A percentile compares a stretch with the other conserved stretches of the same genome.
Evolutionary conservation across 1,139 yeast species (phyloP).

Genomic region (Pichia inconspicua): DNA sequence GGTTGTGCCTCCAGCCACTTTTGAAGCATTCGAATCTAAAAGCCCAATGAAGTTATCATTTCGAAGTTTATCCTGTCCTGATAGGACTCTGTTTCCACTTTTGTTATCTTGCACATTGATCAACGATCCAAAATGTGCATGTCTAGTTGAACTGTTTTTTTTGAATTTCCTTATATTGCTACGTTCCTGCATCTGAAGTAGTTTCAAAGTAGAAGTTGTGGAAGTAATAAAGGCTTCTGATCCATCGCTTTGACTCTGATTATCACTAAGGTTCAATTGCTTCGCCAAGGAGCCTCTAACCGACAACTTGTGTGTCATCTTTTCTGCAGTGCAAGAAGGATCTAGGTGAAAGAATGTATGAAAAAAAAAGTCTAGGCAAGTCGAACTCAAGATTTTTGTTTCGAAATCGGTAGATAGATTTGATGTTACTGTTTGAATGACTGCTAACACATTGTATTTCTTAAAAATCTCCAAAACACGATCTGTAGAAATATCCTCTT

Average conservation of each 20-base stretch:
- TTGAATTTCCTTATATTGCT: slow-evolving; percentile 48
- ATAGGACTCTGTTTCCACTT: slow-evolving; percentile 53
- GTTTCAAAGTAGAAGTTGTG: slow-evolving; percentile 2
- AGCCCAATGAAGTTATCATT: slow-evolving; percentile 20
- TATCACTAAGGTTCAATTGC: slow-evolving; percentile 4
- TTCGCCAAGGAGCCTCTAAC: not conserved
- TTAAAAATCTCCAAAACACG: slow-evolving; percentile 51
- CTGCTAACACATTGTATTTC: slow-evolving; percentile 62
- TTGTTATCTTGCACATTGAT: slow-evolving; percentile 53
- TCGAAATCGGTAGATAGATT: slow-evolving; percentile 61
- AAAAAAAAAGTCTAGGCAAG: slow-evolving; percentile 64
- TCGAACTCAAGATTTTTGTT: slow-evolving; percentile 49
- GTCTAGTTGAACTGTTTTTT: slow-evolving; percentile 62
- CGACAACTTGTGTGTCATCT: not conserved
- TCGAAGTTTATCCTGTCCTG: slow-evolving; percentile 50
- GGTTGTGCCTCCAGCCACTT: slow-evolving; percentile 11
- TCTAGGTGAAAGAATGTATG: slow-evolving; percentile 53
- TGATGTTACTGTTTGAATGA: slow-evolving; percentile 61
- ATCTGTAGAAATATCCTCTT: slow-evolving; percentile 63
- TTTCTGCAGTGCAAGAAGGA: slow-evolving; percentile 23
- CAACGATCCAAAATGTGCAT: slow-evolving; percentile 86
- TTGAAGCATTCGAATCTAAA: slow-evolving; percentile 40
- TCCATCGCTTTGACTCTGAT: not conserved
- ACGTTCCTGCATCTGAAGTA: slow-evolving; percentile 27
- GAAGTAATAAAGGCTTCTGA: not conserved